These are phyloP conservation scores for Tagetes patula DNA, from an alignment of 129 eudicot species.

Conservation along the genomic window DNA sequence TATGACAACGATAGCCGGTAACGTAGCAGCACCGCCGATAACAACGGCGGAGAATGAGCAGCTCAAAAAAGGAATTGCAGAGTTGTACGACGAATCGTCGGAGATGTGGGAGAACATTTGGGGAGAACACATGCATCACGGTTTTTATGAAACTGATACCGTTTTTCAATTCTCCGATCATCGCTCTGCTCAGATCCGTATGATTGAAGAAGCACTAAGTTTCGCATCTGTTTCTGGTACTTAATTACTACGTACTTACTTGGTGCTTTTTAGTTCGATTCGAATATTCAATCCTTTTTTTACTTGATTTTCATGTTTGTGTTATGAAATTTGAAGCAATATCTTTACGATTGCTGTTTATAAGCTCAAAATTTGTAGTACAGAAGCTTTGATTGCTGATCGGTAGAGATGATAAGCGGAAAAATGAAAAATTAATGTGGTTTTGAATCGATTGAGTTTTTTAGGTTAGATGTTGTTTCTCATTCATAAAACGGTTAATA, in stretches of 20 bases:
- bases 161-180: constrained; percentile 59
- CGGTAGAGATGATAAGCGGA: not conserved
- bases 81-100: constrained; percentile 77
- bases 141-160: constrained; percentile 50
- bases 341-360: not conserved
- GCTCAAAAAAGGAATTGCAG: constrained; percentile 69
- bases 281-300: not conserved
- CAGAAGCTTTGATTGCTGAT: not conserved
- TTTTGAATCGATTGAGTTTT: not conserved
- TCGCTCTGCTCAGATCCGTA: constrained; percentile 84
- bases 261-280: not conserved
- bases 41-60: constrained; percentile 6
- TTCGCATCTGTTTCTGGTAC: constrained; percentile 69
- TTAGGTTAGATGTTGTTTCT: not conserved
- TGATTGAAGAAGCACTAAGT: constrained; percentile 69
- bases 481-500: not conserved
- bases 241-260: not conserved
- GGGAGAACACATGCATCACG: constrained; percentile 99
- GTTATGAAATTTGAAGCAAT: not conserved
- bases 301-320: not conserved
- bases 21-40: constrained; percentile 10
- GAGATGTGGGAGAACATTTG: constrained; percentile 88
- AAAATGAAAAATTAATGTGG: too few relatives aligned
- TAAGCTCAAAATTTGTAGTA: not conserved
- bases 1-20: constrained; percentile 16